Base-by-base conservation (phyloP, 768 basidiomycete genomes). In the Termitomyces eurrhizus region DNA sequence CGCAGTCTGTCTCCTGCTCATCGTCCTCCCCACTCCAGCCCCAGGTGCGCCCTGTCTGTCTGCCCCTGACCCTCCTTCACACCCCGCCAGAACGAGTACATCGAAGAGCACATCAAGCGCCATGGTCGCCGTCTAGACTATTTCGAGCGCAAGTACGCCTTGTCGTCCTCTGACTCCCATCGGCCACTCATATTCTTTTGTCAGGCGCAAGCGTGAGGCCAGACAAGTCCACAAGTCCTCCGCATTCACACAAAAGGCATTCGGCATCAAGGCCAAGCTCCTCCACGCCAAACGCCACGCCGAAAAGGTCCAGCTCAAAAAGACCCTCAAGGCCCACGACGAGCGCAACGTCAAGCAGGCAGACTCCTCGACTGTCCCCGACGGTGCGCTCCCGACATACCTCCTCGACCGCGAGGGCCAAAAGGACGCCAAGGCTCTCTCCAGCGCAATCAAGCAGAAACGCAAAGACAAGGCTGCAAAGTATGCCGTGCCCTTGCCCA, bases 251-350 rank as follows among this genome's bases (percentile, higher is more conserved):
- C 96, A 98, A 76, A 94, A 95, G 72, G 85, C 92, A 37, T 96
- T 97, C 68, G 97, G 97, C 74, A 80, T 97, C 66, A 98, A 96
- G 77, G 97, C 95, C 65, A 99, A 99, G 75, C 80, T 98, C n/a
- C 87, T 98, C 8, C 97, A 99, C 69, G 93, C 93, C 41, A 95
- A 90, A 74, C 90, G 96, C 62, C 93, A 98, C 77, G 87, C 93
- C 35, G 93, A 99, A 77, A 99, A 98, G 78, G 93, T 99, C 49
- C 93, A 95, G 70, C 90, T 99, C 78, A 96, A 94, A 77, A 99
- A 98, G 81, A 95, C 94, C n/a, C 89, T 99, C 75, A 98, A 97
- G 74, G 95, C 95, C 11, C 97, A 99, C 78, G 97, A 99, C 76
- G 96, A 98, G 75, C 90, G 97, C 63, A 95, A 98, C 70, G 87